phyloP scores from a whole-genome alignment of 108 stramenopile genomes.

The Schizochytrium sp. region DNA sequence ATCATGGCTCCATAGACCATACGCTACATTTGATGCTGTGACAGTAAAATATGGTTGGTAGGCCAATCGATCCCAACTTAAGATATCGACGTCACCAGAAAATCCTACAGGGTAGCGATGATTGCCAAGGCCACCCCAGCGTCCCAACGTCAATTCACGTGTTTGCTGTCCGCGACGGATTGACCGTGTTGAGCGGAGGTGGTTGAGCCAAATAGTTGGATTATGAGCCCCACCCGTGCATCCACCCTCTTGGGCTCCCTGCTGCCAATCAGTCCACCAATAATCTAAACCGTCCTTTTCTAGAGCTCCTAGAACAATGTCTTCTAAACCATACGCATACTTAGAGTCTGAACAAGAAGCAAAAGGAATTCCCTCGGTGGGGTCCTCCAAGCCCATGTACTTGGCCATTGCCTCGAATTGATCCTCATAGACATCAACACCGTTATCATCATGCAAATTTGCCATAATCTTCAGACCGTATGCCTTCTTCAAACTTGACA shows the following conservation, averaged over 20 bases:
- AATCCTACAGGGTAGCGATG: slow-evolving; percentile 69
- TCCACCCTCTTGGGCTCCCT: slow-evolving; percentile 48
- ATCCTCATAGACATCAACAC: slow-evolving; percentile 47
- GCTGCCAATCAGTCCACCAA: slow-evolving; percentile 67
- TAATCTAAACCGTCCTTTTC: slow-evolving; percentile 6
- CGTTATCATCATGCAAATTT: slow-evolving; percentile 68
- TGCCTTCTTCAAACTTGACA: neutral
- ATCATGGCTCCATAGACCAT: slow-evolving; percentile 63
- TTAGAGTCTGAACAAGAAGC: neutral
- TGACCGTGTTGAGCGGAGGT: slow-evolving; percentile 15
- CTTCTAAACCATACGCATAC: slow-evolving; percentile 49
- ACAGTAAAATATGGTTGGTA: slow-evolving; percentile 61
- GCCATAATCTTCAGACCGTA: neutral
- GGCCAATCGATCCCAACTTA: slow-evolving; percentile 57
- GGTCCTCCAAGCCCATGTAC: neutral
- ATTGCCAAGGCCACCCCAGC: slow-evolving; percentile 67
- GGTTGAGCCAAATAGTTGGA: slow-evolving; percentile 62
- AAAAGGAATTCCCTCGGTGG: slow-evolving; percentile 53
- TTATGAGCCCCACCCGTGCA: slow-evolving; percentile 50
- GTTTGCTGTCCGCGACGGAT: slow-evolving; percentile 12
- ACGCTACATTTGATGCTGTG: slow-evolving; percentile 61
- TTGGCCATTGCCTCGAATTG: neutral
- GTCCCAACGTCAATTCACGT: slow-evolving; percentile 59
- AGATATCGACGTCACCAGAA: slow-evolving; percentile 62
- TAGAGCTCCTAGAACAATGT: slow-evolving; percentile 51